Base-by-base conservation (phyloP, 257 asterid genomes). In the Gynochthodes officinalis region DNA sequence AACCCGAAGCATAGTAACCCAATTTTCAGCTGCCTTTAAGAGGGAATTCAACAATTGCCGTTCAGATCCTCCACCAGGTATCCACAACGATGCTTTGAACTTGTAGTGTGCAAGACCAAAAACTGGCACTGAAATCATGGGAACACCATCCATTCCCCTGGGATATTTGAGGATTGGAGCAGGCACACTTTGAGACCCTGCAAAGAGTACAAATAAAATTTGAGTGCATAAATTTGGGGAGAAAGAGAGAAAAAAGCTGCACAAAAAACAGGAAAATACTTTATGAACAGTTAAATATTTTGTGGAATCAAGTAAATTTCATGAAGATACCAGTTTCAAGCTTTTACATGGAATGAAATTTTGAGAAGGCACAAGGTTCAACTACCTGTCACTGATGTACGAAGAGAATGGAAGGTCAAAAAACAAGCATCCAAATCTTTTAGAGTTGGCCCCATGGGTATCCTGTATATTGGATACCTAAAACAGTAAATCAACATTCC, bases 381-480 rank as follows among this genome's bases (percentile, higher is more conserved):
- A 67, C 59, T 74, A 92, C 99, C 97, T 83, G 89, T 79, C 73
- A 82, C 59, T 32, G 89, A 87, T 49, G 96, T 89, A 76, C 86
- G 96, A 81, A 95, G 99, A 81, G 85, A 92, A 83, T 95, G 99
- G 79, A 85, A 95, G 46, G 99, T 90, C 71, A 90, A 83, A 79
- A 95, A 95, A 79, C 97, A 95, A 73, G 97, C 99, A 75, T 95
- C 99, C 78, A 92, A 73, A 72, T 90, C 97, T 77, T 82, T 80
- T 28, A 95, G 93, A 72, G 98, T 88, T 18, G 90, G 97, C 55
- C 99, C 98, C 25, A 81, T 83, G 2, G 99, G 99, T 85, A 95
- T 95, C 84, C 96, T 84, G 85, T 95, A 95, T 74, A 92, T 95
- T n/a, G 99, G 99, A 76, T 95, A 95, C 99, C 98, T 89, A 60